Evolutionary conservation across 2,329 filamentous ascomycete genomes (phyloP).

Genomic region (Pleoardoris graminearum): DNA sequence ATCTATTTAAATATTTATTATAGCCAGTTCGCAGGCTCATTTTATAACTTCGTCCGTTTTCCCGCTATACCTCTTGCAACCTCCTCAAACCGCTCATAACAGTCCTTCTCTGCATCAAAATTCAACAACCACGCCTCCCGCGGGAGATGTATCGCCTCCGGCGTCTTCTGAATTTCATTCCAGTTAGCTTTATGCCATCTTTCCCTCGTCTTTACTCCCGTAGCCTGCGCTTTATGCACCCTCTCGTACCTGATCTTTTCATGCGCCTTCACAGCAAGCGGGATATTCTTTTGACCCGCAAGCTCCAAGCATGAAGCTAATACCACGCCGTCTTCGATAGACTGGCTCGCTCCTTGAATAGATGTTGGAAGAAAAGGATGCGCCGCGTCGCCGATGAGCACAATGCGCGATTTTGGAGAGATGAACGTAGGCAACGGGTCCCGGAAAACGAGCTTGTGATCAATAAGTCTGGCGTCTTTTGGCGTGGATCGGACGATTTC

Average conservation of each 20-base stretch:
- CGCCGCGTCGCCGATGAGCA: conserved; percentile 57
- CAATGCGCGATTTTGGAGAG: conserved; percentile 53
- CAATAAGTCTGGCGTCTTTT: conserved; percentile 45
- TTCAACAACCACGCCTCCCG: conserved; percentile 37
- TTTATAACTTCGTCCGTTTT: conserved; percentile 17
- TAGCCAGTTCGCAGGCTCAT: too few species aligned
- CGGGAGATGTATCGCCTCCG: conserved; percentile 34
- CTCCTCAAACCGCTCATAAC: conserved; percentile 34
- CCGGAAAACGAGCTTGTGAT: conserved; percentile 59
- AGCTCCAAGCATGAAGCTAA: conserved; percentile 32
- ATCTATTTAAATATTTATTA: too few species aligned
- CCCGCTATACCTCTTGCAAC: conserved; percentile 19
- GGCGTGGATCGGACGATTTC: conserved; percentile 42
- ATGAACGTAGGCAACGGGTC: conserved; percentile 59
- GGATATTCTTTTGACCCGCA: conserved; percentile 30
- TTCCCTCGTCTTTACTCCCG: conserved; percentile 35
- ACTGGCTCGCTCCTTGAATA: conserved; percentile 58
- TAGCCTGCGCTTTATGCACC: conserved; percentile 34
- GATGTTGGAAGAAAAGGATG: conserved; percentile 59
- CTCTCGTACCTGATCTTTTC: conserved; percentile 39
- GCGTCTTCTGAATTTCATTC: conserved; percentile 29
- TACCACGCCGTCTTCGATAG: conserved; percentile 54
- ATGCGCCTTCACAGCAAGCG: conserved; percentile 32
- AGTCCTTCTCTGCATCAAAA: conserved; percentile 38
- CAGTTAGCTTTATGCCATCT: conserved; percentile 39